These are phyloP conservation scores for Magnusiomyces sp. DNA, from an alignment of 1,139 yeast genomes.

Conservation along the genomic window DNA sequence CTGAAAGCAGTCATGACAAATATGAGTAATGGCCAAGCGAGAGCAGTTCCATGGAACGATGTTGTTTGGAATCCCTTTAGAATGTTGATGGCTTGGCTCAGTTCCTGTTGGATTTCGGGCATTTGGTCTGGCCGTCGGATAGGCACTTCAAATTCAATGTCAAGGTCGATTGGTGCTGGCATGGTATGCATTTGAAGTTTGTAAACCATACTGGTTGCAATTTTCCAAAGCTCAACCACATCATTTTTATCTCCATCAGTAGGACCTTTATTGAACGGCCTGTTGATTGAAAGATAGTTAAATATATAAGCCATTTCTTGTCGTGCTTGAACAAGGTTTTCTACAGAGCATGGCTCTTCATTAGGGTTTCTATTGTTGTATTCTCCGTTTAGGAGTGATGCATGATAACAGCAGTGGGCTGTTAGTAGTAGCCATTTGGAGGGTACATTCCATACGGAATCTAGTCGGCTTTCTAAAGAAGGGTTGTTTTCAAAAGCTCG, in stretches of 20 bases:
- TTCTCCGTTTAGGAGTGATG: neutral
- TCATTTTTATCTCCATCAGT: neutral
- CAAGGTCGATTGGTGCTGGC: too few species aligned
- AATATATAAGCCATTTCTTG: conserved; percentile 2
- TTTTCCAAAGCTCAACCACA: neutral
- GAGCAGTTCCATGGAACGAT: conserved; percentile 8
- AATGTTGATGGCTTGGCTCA: neutral
- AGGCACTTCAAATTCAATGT: too few species aligned
- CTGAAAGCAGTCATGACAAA: conserved; percentile 2
- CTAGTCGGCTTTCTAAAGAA: neutral
- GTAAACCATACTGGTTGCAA: neutral
- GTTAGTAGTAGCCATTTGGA: conserved; percentile 6
- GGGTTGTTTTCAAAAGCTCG: conserved; percentile 1
- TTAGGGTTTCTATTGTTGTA: neutral
- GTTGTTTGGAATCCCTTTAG: conserved; percentile 2
- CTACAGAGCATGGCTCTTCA: neutral
- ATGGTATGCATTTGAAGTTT: neutral
- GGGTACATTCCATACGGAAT: conserved; percentile 7
- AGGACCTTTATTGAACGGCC: neutral
- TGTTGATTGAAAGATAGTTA: neutral
- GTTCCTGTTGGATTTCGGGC: neutral
- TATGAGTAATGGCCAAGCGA: conserved; percentile 10
- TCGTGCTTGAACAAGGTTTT: neutral
- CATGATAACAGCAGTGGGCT: conserved; percentile 2
- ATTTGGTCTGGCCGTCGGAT: conserved; percentile 7